Base-by-base conservation (phyloP, 2,329 filamentous ascomycete genomes). In the Hypoxylon sp. region DNA sequence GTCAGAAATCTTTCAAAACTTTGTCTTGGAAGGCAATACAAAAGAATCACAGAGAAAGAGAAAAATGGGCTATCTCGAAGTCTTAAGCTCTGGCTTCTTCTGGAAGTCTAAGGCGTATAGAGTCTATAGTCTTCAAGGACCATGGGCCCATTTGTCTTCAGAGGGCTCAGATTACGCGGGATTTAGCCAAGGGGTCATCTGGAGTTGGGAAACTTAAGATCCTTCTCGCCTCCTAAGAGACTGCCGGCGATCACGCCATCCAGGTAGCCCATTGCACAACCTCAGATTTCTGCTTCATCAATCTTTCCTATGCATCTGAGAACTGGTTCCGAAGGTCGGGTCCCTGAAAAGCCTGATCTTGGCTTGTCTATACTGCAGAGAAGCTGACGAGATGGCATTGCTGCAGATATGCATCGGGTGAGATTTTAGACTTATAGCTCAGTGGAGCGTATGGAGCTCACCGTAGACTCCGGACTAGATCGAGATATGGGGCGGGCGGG, bases 31-130 rank as follows among this genome's bases (percentile, higher is more conserved):
- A 42, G 33, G n/a, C n/a, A n/a, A n/a, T n/a, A n/a, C n/a, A n/a
- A n/a, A n/a, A n/a, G n/a, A n/a, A n/a, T n/a, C n/a, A 9, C 4
- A 18, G 20, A 52, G 49, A 8, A 8, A 14, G 16, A 30, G n/a
- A n/a, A n/a, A n/a, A 30, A 26, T 12, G 9, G 24, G 50, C 5
- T 42, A 30, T 11, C 9, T 2, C 18, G 44, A 53, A 42, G 50
- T 53, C 50, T 53, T 53, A 40, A 52, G 49, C 33, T 52, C 33
- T 40, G 14, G 30, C 11, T 52, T 40, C 32, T 30, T n/a, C 50
- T 2, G 24, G n/a, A 28, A 30, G 16, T 7, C 8, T 6, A 8
- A 51, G 11, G 8, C 11, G 9, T 24, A 44, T 38, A 36, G 28
- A n/a, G 9, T 42, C 22, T 20, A 20, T n/a, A 1, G 14, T 9